These are phyloP conservation scores for Ascosphaera pollenicola DNA, from an alignment of 2,329 filamentous ascomycete genomes.

Conservation along the genomic window DNA sequence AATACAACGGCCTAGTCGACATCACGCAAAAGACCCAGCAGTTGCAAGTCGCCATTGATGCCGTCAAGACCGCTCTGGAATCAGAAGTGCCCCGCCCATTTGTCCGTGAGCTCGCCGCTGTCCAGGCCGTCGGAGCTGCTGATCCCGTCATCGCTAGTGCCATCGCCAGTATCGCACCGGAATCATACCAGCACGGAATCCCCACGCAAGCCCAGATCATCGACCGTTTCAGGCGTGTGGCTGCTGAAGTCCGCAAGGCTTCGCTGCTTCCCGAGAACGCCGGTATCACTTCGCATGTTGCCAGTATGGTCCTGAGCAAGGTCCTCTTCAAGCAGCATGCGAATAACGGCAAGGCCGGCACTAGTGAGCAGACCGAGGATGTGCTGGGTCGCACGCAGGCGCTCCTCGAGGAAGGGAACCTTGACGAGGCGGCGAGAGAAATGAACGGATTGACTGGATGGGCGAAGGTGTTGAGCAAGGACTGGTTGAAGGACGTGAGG, in stretches of 20 bases:
- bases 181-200: conserved; percentile 80
- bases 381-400: conserved; percentile 77
- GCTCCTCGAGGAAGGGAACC: conserved; percentile 73
- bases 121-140: conserved; percentile 74
- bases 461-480: conserved; percentile 84
- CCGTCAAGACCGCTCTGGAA: conserved; percentile 65
- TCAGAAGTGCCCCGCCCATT: conserved; percentile 62
- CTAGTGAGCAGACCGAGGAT: conserved; percentile 76
- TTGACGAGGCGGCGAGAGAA: conserved; percentile 79
- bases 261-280: conserved; percentile 80
- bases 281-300: conserved; percentile 82
- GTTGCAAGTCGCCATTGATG: conserved; percentile 85
- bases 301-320: conserved; percentile 74
- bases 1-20: conserved; percentile 83
- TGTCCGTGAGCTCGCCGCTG: conserved; percentile 72
- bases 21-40: conserved; percentile 84
- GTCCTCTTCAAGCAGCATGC: conserved; percentile 91
- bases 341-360: not conserved
- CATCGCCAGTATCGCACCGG: conserved; percentile 87
- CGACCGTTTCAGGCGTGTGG: conserved; percentile 87
- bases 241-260: conserved; percentile 81
- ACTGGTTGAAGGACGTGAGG: conserved; percentile 81
- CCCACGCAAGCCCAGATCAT: conserved; percentile 67
- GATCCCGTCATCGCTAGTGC: conserved; percentile 78
- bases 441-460: conserved; percentile 86